Conservation (phyloP, 768 basidiomycete species). For the Naematelia aurantialba region DNA sequence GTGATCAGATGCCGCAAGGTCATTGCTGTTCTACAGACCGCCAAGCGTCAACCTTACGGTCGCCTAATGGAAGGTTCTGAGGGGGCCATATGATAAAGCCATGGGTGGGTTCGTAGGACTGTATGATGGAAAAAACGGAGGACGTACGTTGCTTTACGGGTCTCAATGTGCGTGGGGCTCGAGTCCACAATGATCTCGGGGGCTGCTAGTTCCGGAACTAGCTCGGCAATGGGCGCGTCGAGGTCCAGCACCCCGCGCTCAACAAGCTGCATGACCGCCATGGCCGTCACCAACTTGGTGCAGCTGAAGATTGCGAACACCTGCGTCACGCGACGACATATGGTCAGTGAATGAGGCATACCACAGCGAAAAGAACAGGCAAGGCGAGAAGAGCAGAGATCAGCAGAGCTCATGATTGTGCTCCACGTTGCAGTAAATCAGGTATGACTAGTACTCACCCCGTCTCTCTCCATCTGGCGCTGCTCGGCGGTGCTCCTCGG, state of each 20-base stretch:
- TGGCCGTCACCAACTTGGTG: constrained; percentile 7
- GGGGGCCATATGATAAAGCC: too few species aligned
- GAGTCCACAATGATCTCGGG: constrained; percentile 7
- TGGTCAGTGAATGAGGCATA: too few species aligned
- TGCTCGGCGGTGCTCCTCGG: not conserved
- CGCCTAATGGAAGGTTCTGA: too few species aligned
- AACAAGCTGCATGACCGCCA: constrained; percentile 12
- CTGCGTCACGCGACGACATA: too few species aligned
- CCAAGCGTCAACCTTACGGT: not conserved
- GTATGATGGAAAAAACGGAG: not conserved
- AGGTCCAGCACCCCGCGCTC: constrained; percentile 10
- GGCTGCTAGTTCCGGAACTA: constrained; percentile 7
- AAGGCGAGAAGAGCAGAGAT: too few species aligned
- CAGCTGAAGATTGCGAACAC: constrained; percentile 7
- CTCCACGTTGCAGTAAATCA: too few species aligned
- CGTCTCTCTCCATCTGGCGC: not conserved
- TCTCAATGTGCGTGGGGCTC: constrained; percentile 7
- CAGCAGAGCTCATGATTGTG: too few species aligned
- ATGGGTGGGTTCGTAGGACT: too few species aligned
- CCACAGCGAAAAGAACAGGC: too few species aligned
- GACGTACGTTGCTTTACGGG: not conserved
- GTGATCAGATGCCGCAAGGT: constrained; percentile 17
- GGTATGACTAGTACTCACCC: too few species aligned
- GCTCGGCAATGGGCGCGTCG: constrained; percentile 3
- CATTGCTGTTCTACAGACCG: constrained; percentile 12